Evolutionary conservation across 345 rosid species (phyloP), one percentile per base, ranked within the genome.

Genomic region (Stellera chamaejasme): DNA sequence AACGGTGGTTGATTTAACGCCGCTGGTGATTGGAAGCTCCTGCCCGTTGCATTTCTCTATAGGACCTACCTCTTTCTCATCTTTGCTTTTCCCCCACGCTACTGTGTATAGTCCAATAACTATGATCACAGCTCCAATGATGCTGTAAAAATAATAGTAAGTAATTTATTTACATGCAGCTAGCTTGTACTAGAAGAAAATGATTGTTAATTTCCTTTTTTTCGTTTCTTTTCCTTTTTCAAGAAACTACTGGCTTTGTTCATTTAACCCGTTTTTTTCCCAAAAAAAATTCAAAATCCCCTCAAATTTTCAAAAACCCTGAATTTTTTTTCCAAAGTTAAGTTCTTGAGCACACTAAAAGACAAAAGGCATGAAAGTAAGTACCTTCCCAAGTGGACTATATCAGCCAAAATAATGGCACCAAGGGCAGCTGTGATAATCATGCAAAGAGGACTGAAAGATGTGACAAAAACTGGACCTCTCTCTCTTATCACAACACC

Each of bases 41-140:
- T 60, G 72, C 48, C 50, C 36, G 13, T 60, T 81, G 10, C 28
- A 45, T 59, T 77, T 75, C 43, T 73, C 77, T 23, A 71, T 69
- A 0, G 47, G 41, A 19, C 55, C 28, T 6, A 73, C 45, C 52
- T 14, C 45, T 16, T 10, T 26, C 39, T 10, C 32, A 14, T 93
- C 97, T 55, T 88, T 93, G 77, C 82, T 75, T 69, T 93, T 93
- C 2, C 97, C 99, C 99, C 99, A 89, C 60, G 83, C 89, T 1
- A 93, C 97, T 1, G 74, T 60, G 72, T 93, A 89, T 7, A 89
- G 78, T 5, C 97, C 99, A 9, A 75, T 13, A 3, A 89, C 99
- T 50, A 93, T 84, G 62, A 86, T 11, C 45, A 79, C 51, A 2
- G 99, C 91, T 44, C 97, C 99, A 5, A 89, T 71, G 63, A 93